These are phyloP conservation scores for Russula virescens DNA, from an alignment of 768 basidiomycete genomes.

Conservation along the genomic window DNA sequence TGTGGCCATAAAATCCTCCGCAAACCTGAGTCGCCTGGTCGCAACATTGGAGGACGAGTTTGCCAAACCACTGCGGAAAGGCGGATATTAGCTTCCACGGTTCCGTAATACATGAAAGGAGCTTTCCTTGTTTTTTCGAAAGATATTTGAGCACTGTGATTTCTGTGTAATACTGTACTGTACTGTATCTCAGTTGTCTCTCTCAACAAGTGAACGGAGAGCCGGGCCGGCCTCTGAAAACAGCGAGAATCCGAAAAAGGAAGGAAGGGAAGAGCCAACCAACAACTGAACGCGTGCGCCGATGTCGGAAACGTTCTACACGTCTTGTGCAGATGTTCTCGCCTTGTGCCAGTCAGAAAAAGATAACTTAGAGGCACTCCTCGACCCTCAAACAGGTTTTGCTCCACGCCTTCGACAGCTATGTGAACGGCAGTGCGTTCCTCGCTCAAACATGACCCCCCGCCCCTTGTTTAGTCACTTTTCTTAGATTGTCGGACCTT, in stretches of 20 bases:
- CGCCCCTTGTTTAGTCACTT: conserved; percentile 5
- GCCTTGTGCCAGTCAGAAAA: conserved; percentile 48
- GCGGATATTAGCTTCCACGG: neutral
- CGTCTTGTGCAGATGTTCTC: conserved; percentile 64
- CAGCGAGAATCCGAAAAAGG: neutral
- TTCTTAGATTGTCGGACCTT: conserved; percentile 46
- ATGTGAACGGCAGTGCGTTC: conserved; percentile 53
- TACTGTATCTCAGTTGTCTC: too few species aligned
- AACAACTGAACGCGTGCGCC: neutral
- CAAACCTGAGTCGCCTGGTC: neutral
- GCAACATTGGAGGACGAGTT: neutral
- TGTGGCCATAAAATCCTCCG: neutral
- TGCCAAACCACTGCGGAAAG: neutral
- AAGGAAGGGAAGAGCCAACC: neutral
- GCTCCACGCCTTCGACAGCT: conserved; percentile 54
- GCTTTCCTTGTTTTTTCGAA: neutral
- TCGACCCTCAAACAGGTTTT: conserved; percentile 64
- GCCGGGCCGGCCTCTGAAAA: neutral
- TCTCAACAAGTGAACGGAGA: too few species aligned
- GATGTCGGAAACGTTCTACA: conserved; percentile 54
- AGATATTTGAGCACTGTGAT: too few species aligned
- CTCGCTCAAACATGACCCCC: neutral
- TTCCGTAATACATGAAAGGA: neutral
- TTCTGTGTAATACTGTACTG: too few species aligned
- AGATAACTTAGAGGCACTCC: conserved; percentile 52